phyloP scores from a whole-genome alignment of 306 rosid genomes.

The Medicago ruthenica region DNA sequence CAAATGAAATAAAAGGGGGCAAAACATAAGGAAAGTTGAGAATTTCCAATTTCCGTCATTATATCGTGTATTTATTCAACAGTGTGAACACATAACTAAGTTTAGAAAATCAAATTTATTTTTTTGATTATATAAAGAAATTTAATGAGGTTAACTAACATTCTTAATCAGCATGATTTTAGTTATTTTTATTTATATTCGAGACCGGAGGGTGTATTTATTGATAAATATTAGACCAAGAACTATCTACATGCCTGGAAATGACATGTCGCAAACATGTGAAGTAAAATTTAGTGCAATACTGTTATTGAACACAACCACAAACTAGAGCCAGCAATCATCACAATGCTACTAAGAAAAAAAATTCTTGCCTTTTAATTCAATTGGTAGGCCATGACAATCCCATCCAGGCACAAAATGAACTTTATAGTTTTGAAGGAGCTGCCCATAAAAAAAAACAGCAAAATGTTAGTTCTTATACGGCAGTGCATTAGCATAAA shows the following conservation, averaged over 20 bases:
- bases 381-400: conserved; percentile 99
- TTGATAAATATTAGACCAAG: neutral
- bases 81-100: too few relatives aligned
- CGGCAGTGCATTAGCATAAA: conserved; percentile 24
- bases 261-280: neutral
- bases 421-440: conserved; percentile 93
- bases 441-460: conserved; percentile 51
- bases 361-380: conserved; percentile 85
- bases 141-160: too few relatives aligned
- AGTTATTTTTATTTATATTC: too few relatives aligned
- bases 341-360: conserved; percentile 21
- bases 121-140: too few relatives aligned
- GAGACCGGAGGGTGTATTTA: too few relatives aligned
- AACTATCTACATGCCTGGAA: conserved; percentile 12
- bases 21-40: neutral
- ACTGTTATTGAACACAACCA: conserved; percentile 5
- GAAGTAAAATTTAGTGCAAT: conserved; percentile 23
- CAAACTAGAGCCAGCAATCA: conserved; percentile 24
- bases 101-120: too few relatives aligned
- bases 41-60: neutral
- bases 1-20: conserved; percentile 13
- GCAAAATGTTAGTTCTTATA: conserved; percentile 20
- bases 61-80: neutral
- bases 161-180: too few relatives aligned
- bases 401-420: conserved; percentile 99